Evolutionary conservation across 2,329 filamentous ascomycete species (phyloP).

Genomic region (Trichoderma oligosporum): DNA sequence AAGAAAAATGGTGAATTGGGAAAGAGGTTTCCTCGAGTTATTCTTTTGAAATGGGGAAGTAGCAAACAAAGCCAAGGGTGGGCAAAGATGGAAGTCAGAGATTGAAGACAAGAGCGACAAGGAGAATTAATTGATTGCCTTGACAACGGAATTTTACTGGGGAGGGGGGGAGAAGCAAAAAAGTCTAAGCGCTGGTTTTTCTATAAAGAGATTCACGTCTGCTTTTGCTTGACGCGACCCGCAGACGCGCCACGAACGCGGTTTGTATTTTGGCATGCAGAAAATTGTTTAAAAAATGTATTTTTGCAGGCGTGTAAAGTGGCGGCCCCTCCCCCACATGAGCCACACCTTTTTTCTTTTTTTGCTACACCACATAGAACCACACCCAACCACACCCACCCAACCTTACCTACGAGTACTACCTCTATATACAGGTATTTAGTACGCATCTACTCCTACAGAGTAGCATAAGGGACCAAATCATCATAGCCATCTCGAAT

Average conservation of each 20-base stretch:
- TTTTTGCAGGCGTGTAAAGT: constrained; percentile 1
- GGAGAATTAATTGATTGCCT: constrained; percentile 16
- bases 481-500: too few species aligned
- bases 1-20: too few species aligned
- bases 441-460: too few species aligned
- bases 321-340: constrained; percentile 1
- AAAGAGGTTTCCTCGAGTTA: too few species aligned
- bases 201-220: neutral
- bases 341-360: neutral
- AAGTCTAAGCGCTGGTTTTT: constrained; percentile 8
- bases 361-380: too few species aligned
- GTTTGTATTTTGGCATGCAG: neutral
- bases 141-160: constrained; percentile 16
- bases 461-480: too few species aligned
- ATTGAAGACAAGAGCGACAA: neutral
- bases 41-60: neutral
- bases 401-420: too few species aligned
- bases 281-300: neutral
- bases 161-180: neutral
- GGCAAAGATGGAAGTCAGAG: neutral
- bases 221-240: constrained; percentile 10
- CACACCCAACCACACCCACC: too few species aligned
- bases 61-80: neutral
- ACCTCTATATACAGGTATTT: neutral
- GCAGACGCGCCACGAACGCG: constrained; percentile 15